Evolutionary conservation across 805 yeast genomes (phyloP), one percentile per base, ranked within the genome.

Genomic region (Kazachstania viticola): DNA sequence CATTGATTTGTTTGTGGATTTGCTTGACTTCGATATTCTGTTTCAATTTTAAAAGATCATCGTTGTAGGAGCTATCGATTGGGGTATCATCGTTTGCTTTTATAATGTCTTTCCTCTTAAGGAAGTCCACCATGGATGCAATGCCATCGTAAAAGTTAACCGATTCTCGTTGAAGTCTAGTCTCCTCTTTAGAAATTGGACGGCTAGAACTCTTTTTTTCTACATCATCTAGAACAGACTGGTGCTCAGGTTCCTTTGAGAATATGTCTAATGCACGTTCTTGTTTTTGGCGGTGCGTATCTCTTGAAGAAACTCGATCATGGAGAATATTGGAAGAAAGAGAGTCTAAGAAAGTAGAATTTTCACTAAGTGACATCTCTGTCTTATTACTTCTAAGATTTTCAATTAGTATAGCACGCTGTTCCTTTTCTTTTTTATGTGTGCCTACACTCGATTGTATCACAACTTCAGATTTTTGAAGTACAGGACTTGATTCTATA

Each of bases 311-410:
- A n/a, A n/a, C n/a, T n/a, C n/a, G n/a, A n/a, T n/a, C n/a, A n/a
- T n/a, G n/a, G n/a, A n/a, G n/a, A n/a, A n/a, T n/a, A n/a, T n/a
- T n/a, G n/a, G n/a, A n/a, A n/a, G n/a, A n/a, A n/a, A 54, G 26
- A 2, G 46, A 44, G 13, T 45, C 44, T 9, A 54, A 37, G 32
- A 55, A 54, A 13, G 37, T 35, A 1, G 51, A 49, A 1, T 68
- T 68, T 16, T 61, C 68, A 41, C 69, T 68, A 16, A 66, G 49
- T 1, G 61, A 54, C 16, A 64, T 9, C 7, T 19, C 21, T 17
- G 7, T 47, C 52, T 5, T 49, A 32, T 31, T n/a, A 21, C 13
- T 29, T 28, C 25, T 36, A 46, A 39, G 28, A 35, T 41, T 37
- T 37, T 35, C 29, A 3, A 38, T 27, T 11, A 41, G 46, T 28